Evolutionary conservation across 108 stramenopile genomes (phyloP), one percentile per base, ranked within the genome.

Genomic region (Cyclotella sp.): DNA sequence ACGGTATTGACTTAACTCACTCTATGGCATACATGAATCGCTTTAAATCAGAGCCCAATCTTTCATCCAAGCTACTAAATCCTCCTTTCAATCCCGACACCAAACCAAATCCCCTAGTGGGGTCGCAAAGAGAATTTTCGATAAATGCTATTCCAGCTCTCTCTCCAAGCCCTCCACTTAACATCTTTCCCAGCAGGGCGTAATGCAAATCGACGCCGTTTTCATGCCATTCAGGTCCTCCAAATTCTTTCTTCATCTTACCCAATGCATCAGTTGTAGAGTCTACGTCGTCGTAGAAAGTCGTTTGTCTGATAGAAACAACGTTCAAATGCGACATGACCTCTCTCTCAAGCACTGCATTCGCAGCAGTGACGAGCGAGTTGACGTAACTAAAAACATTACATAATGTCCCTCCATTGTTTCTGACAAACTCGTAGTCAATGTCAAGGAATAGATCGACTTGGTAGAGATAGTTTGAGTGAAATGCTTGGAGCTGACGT

Each of bases 331-430:
- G 67, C 1, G 67, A 28, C 30, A 39, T 28, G 3, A 68, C 15
- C 52, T 68, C 67, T 28, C 30, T 7, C 34, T 68, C 67, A 22
- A 68, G 52, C 15, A 68, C 28, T 14, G 51, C 45, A 68, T 68
- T 68, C 24, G 67, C 67, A 30, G 67, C 67, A 22, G 67, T 68
- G 30, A 68, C 51, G 43, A 68, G 67, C 12, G 67, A 12, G 30
- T 68, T 52, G 26, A 68, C 28, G 67, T 68, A 68, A 18, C 21
- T 29, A 16, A 51, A 42, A 8, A 42, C 30, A n/a, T 51, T 39
- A 51, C 67, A 68, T 2, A 49, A 28, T 19, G 67, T 28, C 14
- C 44, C 64, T 26, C 45, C 64, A 13, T 46, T 65, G 43, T 46
- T 27, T 34, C 45, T 26, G 45, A 65, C 64, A 14, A 65, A 46